phyloP scores from a whole-genome alignment of 495 filamentous ascomycete species.

The Trichocladium uniseriatum region DNA sequence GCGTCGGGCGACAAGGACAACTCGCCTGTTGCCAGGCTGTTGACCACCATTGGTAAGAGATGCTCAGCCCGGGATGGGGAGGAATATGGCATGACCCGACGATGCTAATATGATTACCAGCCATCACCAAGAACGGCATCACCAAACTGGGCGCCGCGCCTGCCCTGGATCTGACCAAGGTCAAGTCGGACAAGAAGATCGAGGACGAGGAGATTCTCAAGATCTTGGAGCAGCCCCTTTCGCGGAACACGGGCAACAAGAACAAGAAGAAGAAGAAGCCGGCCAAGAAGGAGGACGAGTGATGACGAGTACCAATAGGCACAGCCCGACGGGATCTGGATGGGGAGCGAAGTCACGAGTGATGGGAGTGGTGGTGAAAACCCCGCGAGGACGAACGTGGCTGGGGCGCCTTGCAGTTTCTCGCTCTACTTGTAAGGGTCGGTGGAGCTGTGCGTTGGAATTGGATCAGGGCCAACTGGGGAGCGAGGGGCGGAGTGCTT shows the following conservation, averaged over 20 bases:
- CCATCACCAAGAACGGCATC: slow-evolving; percentile 95
- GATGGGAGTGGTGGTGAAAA: too few species aligned
- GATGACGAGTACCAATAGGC: slow-evolving; percentile 30
- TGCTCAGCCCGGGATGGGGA: not conserved
- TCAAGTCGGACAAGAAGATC: slow-evolving; percentile 95
- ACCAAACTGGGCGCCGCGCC: slow-evolving; percentile 71
- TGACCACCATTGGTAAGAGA: slow-evolving; percentile 84
- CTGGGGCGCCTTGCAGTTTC: too few species aligned
- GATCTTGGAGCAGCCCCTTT: slow-evolving; percentile 79
- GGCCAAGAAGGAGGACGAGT: slow-evolving; percentile 49
- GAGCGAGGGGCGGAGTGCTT: too few species aligned
- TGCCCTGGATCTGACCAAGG: slow-evolving; percentile 60
- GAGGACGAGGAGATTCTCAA: slow-evolving; percentile 88
- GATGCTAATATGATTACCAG: slow-evolving; percentile 36
- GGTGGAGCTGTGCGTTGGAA: too few species aligned
- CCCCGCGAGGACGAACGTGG: too few species aligned
- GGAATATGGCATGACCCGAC: not conserved
- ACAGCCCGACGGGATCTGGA: not conserved
- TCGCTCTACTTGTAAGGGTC: too few species aligned
- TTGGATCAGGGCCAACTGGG: too few species aligned
- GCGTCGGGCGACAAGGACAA: slow-evolving; percentile 86
- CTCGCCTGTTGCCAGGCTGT: slow-evolving; percentile 68
- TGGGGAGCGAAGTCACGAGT: too few species aligned
- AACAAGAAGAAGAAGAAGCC: slow-evolving; percentile 76
- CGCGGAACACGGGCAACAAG: slow-evolving; percentile 64